Evolutionary conservation across 2,329 filamentous ascomycete genomes (phyloP).

Genomic region (Exserohilum turcica): DNA sequence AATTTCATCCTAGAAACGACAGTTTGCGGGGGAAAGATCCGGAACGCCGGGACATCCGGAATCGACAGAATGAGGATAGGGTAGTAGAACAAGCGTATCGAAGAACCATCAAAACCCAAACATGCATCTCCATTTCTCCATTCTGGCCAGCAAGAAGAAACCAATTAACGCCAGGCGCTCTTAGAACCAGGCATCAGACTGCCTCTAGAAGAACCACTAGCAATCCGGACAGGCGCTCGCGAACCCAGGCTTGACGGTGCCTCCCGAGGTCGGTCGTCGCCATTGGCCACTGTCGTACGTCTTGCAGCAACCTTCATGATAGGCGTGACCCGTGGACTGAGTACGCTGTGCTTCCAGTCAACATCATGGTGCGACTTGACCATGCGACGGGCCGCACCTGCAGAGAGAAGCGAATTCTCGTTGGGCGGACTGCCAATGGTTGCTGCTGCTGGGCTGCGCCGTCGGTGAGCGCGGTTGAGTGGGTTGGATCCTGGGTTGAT

Average conservation of each 20-base stretch:
- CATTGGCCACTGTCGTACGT: constrained; percentile 45
- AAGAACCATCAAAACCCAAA: constrained; percentile 7
- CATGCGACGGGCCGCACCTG: constrained; percentile 69
- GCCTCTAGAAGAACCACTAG: constrained; percentile 39
- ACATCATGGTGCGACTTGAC: constrained; percentile 65
- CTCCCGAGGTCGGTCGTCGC: constrained; percentile 39
- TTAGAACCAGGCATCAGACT: constrained; percentile 39
- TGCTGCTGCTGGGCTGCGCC: constrained; percentile 59
- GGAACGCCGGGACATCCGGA: neutral
- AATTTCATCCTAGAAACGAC: constrained; percentile 1
- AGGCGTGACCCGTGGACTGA: constrained; percentile 65
- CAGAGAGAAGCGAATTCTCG: constrained; percentile 66
- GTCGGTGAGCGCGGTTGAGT: constrained; percentile 53
- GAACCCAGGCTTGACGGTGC: constrained; percentile 26
- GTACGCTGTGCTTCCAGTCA: constrained; percentile 60
- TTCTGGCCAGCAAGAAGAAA: constrained; percentile 4
- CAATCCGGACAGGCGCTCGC: constrained; percentile 41
- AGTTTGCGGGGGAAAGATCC: neutral
- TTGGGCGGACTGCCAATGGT: constrained; percentile 58
- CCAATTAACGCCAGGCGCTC: constrained; percentile 41
- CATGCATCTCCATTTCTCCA: constrained; percentile 2
- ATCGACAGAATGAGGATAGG: neutral
- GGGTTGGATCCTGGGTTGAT: constrained; percentile 48
- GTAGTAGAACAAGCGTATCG: neutral
- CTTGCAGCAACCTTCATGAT: constrained; percentile 59